phyloP scores from a whole-genome alignment of 2,329 filamentous ascomycete species.

The Cryphonectria japonica region DNA sequence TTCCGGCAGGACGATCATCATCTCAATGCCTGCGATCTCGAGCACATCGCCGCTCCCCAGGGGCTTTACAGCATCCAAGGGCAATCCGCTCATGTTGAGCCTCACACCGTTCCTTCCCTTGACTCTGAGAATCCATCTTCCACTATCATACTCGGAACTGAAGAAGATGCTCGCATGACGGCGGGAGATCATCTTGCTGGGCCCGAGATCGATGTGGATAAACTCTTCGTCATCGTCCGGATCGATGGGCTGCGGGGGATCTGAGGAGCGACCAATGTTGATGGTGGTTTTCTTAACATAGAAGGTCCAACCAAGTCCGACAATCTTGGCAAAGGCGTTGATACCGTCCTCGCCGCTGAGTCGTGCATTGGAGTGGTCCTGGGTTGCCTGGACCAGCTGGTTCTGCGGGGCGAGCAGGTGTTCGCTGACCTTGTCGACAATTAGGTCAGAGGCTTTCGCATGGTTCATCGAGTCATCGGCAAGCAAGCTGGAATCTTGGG shows the following conservation, averaged over 20 bases:
- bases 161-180: slow-evolving; percentile 77
- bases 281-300: slow-evolving; percentile 77
- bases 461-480: slow-evolving; percentile 45
- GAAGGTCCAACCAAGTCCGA: slow-evolving; percentile 82
- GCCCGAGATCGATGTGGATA: slow-evolving; percentile 87
- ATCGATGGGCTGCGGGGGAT: slow-evolving; percentile 49
- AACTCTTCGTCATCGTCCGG: slow-evolving; percentile 52
- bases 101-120: slow-evolving; percentile 92
- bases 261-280: slow-evolving; percentile 74
- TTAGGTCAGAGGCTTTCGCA: slow-evolving; percentile 56
- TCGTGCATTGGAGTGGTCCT: slow-evolving; percentile 65
- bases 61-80: slow-evolving; percentile 65
- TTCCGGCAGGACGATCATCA: slow-evolving; percentile 97
- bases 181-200: slow-evolving; percentile 79
- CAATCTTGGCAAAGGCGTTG: slow-evolving; percentile 80
- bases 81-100: slow-evolving; percentile 74
- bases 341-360: slow-evolving; percentile 66
- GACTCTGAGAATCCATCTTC: slow-evolving; percentile 81
- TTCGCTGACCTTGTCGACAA: slow-evolving; percentile 60
- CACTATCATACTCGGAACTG: slow-evolving; percentile 64
- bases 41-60: slow-evolving; percentile 88
- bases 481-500: slow-evolving; percentile 43
- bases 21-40: slow-evolving; percentile 90
- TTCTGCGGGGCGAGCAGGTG: slow-evolving; percentile 49
- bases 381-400: slow-evolving; percentile 60